Evolutionary conservation across 73 alveolate genomes (phyloP).

Genomic region (Paramecium caudatum): DNA sequence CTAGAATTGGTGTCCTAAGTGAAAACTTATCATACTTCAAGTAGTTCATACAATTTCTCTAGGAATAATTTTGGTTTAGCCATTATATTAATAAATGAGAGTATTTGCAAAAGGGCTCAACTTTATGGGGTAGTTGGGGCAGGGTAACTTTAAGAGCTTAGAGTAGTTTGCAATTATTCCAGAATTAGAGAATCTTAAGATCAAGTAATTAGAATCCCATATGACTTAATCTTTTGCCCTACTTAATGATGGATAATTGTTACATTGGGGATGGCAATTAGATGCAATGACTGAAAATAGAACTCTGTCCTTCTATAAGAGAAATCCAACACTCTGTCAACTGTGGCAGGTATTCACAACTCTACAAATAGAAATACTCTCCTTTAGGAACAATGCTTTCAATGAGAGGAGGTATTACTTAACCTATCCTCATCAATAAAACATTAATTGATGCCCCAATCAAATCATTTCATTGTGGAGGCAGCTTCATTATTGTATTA

Average conservation of each 20-base stretch:
- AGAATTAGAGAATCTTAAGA: not conserved
- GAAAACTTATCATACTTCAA: not conserved
- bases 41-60: not conserved
- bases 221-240: constrained; percentile 64
- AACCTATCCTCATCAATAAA: constrained; percentile 46
- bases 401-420: not conserved
- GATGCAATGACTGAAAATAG: constrained; percentile 36
- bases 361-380: constrained; percentile 45
- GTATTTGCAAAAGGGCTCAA: constrained; percentile 65
- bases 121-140: constrained; percentile 65
- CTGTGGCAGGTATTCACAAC: constrained; percentile 37
- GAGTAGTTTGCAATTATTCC: constrained; percentile 9
- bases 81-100: constrained; percentile 33
- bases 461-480: constrained; percentile 37
- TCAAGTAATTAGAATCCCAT: constrained; percentile 41
- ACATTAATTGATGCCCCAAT: not conserved
- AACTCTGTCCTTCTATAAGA: constrained; percentile 44
- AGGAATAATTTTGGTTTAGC: constrained; percentile 30
- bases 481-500: not conserved
- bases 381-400: constrained; percentile 1
- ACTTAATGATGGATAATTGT: constrained; percentile 23
- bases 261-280: constrained; percentile 63
- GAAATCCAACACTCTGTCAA: constrained; percentile 10
- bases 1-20: not conserved
- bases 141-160: constrained; percentile 6